Evolutionary conservation across 331 rosid genomes (phyloP), one percentile per base, ranked within the genome.

Genomic region (Dryas integrifolia): DNA sequence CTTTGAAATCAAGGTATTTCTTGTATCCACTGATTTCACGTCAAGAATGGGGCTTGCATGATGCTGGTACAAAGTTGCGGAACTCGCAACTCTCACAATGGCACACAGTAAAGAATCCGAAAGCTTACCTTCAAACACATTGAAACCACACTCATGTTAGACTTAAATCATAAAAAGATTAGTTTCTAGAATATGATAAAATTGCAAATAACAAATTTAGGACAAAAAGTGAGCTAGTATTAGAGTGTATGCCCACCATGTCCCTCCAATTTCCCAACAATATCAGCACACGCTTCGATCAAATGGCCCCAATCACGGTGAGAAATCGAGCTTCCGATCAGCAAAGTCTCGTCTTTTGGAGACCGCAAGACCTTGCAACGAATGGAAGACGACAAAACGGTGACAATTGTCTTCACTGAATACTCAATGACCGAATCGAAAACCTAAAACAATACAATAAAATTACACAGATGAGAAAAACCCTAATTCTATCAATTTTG

Each of bases 251-350:
- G 13, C 70, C 45, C 45, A 83, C 86, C 83, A 61, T 62, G 73
- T 16, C 43, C 76, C 41, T 76, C 57, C 69, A 83, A 77, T 40
- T 76, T 83, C 14, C 7, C 76, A 43, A 65, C 49, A 76, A 79
- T 56, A 73, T 53, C 73, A n/a, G 70, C 71, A 66, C 73, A 79
- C 38, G 70, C 73, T 58, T 79, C 74, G 9, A 83, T 62, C 70
- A 79, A 57, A 75, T 61, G 53, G 14, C 30, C 14, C 15, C 48
- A 79, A 76, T 79, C 79, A 5, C 52, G 79, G 24, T 9, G 73
- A 16, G 70, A 72, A 76, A 79, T 40, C 3, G 76, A 76, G 80
- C 81, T 76, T 10, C 86, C 86, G n/a, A 79, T 66, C 73, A 47
- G 14, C 72, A 83, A 79, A 44, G 72, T 50, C 46, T 75, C 79